These are phyloP conservation scores for Aspergillus bertholletiae DNA, from an alignment of 495 filamentous ascomycete species.

Conservation along the genomic window DNA sequence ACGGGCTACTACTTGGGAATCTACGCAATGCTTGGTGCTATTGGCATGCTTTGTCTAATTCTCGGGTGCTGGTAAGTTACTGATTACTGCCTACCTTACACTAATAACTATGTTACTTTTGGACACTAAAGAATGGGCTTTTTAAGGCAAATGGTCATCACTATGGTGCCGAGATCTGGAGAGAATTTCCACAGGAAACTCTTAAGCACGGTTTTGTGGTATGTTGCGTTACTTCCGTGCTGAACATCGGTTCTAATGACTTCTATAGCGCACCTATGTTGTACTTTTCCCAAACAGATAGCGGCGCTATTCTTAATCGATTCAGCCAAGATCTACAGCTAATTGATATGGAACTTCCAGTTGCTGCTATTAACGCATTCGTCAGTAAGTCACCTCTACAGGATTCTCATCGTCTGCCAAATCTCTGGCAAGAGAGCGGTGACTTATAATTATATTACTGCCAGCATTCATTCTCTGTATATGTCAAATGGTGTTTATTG, in stretches of 20 bases:
- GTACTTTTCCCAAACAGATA: slow-evolving; percentile 46
- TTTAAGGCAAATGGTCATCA: slow-evolving; percentile 44
- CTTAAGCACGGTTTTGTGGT: slow-evolving; percentile 46
- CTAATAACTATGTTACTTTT: too few species aligned
- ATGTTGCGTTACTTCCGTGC: neutral
- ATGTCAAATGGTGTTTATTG: slow-evolving; percentile 50
- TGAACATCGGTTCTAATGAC: slow-evolving; percentile 1
- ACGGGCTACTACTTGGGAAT: slow-evolving; percentile 53
- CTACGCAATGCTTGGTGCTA: slow-evolving; percentile 48
- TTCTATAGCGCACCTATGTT: slow-evolving; percentile 37
- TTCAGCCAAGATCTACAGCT: slow-evolving; percentile 62
- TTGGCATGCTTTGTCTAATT: slow-evolving; percentile 41
- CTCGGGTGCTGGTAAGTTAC: slow-evolving; percentile 40
- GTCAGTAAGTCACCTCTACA: slow-evolving; percentile 26
- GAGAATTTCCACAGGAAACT: slow-evolving; percentile 47
- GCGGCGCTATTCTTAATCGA: slow-evolving; percentile 44
- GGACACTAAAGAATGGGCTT: slow-evolving; percentile 6
- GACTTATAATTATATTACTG: neutral
- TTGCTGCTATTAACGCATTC: slow-evolving; percentile 46
- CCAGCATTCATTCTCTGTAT: slow-evolving; percentile 42
- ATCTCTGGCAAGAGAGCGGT: too few species aligned
- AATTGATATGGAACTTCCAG: slow-evolving; percentile 54
- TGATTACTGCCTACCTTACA: neutral
- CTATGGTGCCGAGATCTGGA: slow-evolving; percentile 51
- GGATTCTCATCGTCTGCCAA: neutral